Evolutionary conservation across 306 rosid species (phyloP).

Genomic region (Corylus avellana): DNA sequence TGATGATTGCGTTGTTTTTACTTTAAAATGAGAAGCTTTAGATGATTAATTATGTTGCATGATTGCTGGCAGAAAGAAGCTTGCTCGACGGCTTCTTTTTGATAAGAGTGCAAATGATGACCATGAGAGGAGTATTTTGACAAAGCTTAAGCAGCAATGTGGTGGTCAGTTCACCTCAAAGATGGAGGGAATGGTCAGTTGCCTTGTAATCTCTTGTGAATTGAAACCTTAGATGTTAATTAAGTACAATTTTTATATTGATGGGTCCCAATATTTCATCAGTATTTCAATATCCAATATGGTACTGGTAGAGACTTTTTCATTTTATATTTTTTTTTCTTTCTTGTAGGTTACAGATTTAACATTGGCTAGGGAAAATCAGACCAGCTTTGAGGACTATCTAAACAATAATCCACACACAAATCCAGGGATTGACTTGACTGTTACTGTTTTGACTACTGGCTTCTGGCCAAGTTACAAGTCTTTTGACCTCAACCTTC

Average conservation of each 20-base stretch:
- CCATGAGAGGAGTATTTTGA: slow-evolving; percentile 68
- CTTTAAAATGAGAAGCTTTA: neutral
- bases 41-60: slow-evolving; percentile 1
- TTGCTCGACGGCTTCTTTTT: slow-evolving; percentile 83
- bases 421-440: slow-evolving; percentile 73
- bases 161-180: slow-evolving; percentile 90
- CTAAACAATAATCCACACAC: slow-evolving; percentile 41
- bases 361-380: slow-evolving; percentile 74
- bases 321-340: neutral
- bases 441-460: slow-evolving; percentile 79
- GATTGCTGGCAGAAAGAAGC: slow-evolving; percentile 65
- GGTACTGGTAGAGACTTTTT: neutral
- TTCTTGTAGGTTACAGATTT: slow-evolving; percentile 62
- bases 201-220: neutral
- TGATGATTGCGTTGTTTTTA: neutral
- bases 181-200: slow-evolving; percentile 96
- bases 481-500: slow-evolving; percentile 75
- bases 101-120: slow-evolving; percentile 79
- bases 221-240: neutral
- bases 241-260: neutral
- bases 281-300: neutral
- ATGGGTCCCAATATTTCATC: neutral
- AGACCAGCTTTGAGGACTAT: slow-evolving; percentile 67
- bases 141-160: slow-evolving; percentile 73
- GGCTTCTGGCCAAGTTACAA: slow-evolving; percentile 94